phyloP scores from a whole-genome alignment of 1,139 yeast genomes.

The Debaryomycetaceae sp. region DNA sequence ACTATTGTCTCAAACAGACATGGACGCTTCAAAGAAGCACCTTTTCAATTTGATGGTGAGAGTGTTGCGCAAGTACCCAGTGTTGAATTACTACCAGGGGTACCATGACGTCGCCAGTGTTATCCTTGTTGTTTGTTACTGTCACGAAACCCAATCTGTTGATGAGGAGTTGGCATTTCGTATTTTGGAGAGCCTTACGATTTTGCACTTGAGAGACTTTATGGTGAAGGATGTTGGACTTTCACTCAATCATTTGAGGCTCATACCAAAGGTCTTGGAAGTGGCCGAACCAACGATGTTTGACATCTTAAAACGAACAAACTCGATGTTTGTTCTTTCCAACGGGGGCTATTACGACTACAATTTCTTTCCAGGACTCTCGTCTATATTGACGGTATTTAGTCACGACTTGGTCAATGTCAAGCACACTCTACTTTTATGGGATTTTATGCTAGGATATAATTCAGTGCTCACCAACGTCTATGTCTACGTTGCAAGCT shows the following conservation, averaged over 20 bases:
- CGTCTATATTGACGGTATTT: constrained; percentile 73
- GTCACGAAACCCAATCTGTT: constrained; percentile 15
- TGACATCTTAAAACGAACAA: constrained; percentile 39
- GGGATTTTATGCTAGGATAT: constrained; percentile 59
- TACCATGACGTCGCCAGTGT: constrained; percentile 82
- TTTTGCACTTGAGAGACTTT: constrained; percentile 73
- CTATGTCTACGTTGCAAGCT: constrained; percentile 55
- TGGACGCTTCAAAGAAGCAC: constrained; percentile 31
- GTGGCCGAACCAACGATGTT: constrained; percentile 50
- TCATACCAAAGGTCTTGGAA: constrained; percentile 61
- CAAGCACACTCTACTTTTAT: constrained; percentile 48
- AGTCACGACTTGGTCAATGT: constrained; percentile 63
- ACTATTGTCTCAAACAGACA: constrained; percentile 18
- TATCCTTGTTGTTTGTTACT: constrained; percentile 51
- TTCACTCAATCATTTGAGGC: constrained; percentile 57
- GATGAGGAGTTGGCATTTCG: constrained; percentile 38
- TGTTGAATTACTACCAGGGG: constrained; percentile 81
- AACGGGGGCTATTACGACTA: constrained; percentile 35
- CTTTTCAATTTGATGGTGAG: constrained; percentile 47
- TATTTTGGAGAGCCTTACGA: constrained; percentile 54
- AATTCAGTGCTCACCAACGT: constrained; percentile 39
- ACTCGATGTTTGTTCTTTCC: constrained; percentile 21
- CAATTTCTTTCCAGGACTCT: constrained; percentile 57
- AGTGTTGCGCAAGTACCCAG: constrained; percentile 58
- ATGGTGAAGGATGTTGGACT: constrained; percentile 71